Base-by-base conservation (phyloP, 305 asterid genomes). In the Solanum hybrid region DNA sequence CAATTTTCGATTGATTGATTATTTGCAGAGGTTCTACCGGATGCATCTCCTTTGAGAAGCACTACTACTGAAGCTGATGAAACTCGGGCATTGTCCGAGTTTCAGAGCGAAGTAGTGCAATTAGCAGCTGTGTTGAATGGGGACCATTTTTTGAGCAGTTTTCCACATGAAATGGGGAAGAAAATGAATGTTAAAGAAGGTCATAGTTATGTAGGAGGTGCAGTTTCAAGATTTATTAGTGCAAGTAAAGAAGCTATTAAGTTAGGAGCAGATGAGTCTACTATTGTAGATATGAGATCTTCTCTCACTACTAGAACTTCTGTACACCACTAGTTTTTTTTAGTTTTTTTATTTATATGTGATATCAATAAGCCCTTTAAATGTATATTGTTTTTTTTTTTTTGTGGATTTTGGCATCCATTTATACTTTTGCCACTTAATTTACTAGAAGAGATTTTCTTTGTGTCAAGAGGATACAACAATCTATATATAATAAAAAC, bases 221-320 rank as follows among this genome's bases (percentile, higher is more conserved):
- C 96, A 4, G 96, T 95, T 2, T 94, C 98, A n/a, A 95, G 98
- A 90, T 96, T 96, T 91, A 86, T 94, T 7, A 86, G 95, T 90
- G 98, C 98, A 19, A 93, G 98, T 93, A 94, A 94, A 90, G 95
- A 96, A 90, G 98, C 98, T 19, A 82, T 93, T 24, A 91, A 91
- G 88, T 89, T 95, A 90, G 98, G 97, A 3, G 98, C 96, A 4
- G 93, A 93, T 75, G 88, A 89, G 64, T 94, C 98, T 13, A 94
- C 96, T 56, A 95, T 95, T 86, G 98, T 95, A 3, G 95, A 94
- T 77, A 95, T 95, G 98, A 94, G 97, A 91, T 91, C 97, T 60
- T 96, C 98, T 35, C 94, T 96, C 10, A 96, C 97, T 12, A 95
- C 98, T 15, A 90, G 96, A 92, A 92, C 96, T 31, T 90, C 94